These are phyloP conservation scores for Kondoa subrosea DNA, from an alignment of 768 basidiomycete genomes.

Conservation along the genomic window DNA sequence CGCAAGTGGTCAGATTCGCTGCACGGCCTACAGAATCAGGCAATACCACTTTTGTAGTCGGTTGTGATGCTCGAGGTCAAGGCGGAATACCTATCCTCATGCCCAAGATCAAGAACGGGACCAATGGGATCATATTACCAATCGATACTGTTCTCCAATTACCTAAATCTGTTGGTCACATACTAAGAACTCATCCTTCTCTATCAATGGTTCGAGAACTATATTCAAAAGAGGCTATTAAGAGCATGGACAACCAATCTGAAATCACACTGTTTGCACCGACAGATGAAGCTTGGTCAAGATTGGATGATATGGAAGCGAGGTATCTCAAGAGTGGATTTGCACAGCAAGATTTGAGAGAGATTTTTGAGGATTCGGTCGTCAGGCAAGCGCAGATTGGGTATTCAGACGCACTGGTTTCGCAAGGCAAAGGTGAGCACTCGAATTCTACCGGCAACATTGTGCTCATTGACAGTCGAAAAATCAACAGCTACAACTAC, in stretches of 20 bases:
- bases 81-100: slow-evolving; percentile 5
- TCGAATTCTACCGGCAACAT: neutral
- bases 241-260: slow-evolving; percentile 36
- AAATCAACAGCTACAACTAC: slow-evolving; percentile 21
- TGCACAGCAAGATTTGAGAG: slow-evolving; percentile 58
- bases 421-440: slow-evolving; percentile 7
- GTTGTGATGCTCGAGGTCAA: slow-evolving; percentile 49
- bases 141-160: slow-evolving; percentile 56
- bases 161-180: slow-evolving; percentile 37
- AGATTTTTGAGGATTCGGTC: slow-evolving; percentile 63
- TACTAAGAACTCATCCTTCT: slow-evolving; percentile 45
- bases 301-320: slow-evolving; percentile 56
- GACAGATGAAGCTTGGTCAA: slow-evolving; percentile 57
- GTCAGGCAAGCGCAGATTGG: slow-evolving; percentile 36
- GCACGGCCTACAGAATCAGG: slow-evolving; percentile 9
- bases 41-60: slow-evolving; percentile 38
- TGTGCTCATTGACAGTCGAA: slow-evolving; percentile 21
- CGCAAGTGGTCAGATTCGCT: slow-evolving; percentile 60
- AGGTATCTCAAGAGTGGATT: slow-evolving; percentile 78
- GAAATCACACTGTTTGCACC: slow-evolving; percentile 81
- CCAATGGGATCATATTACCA: slow-evolving; percentile 63
- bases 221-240: slow-evolving; percentile 46
- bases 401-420: slow-evolving; percentile 29
- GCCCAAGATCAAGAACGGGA: slow-evolving; percentile 35
- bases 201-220: slow-evolving; percentile 61